Evolutionary conservation across 2,329 filamentous ascomycete genomes (phyloP).

Genomic region (Herpotrichia juniperi): DNA sequence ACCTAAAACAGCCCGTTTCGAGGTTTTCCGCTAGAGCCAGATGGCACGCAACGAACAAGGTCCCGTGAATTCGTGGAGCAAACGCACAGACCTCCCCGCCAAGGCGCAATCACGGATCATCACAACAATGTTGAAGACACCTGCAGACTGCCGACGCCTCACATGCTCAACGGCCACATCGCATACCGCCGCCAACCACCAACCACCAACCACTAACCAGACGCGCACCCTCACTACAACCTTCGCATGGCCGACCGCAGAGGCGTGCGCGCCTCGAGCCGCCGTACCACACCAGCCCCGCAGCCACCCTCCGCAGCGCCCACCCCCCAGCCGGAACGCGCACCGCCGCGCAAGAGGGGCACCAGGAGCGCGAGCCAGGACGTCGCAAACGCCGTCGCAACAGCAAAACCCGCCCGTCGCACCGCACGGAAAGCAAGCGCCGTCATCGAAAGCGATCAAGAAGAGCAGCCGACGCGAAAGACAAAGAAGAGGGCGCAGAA

Average conservation of each 20-base stretch:
- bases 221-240: neutral
- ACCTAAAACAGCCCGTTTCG: no score
- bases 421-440: conserved; percentile 34
- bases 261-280: conserved; percentile 38
- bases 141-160: no score
- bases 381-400: conserved; percentile 25
- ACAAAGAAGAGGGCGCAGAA: conserved; percentile 29
- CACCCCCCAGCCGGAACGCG: conserved; percentile 26
- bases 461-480: conserved; percentile 21
- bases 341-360: conserved; percentile 29
- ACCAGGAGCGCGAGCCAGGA: conserved; percentile 51
- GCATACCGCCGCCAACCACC: neutral
- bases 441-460: conserved; percentile 30
- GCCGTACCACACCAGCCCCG: conserved; percentile 40
- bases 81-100: no score
- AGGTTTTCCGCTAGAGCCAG: no score
- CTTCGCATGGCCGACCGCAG: conserved; percentile 39
- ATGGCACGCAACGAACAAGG: no score
- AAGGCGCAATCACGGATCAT: no score
- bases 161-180: no score
- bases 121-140: no score
- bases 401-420: conserved; percentile 27
- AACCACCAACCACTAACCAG: neutral
- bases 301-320: conserved; percentile 28
- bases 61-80: no score